phyloP scores from a whole-genome alignment of 1,284 basidiomycete genomes.

The Austroboletus olivaceoglutinosus region DNA sequence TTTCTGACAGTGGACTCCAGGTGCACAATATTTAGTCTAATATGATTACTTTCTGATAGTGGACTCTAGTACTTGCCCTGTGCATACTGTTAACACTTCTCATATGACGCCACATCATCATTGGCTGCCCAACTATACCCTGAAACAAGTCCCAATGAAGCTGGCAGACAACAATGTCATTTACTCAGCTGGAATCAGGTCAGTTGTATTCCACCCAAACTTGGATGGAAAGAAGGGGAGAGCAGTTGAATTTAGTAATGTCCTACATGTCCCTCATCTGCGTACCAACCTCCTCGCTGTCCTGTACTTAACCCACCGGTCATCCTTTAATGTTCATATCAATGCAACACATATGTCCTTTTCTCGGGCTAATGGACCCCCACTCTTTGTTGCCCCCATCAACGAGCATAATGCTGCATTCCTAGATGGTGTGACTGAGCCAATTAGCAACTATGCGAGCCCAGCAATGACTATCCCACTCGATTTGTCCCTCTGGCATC shows the following conservation, averaged over 20 bases:
- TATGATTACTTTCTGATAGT: too few relatives aligned
- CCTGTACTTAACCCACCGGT: not conserved
- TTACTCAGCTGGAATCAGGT: too few relatives aligned
- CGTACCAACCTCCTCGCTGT: not conserved
- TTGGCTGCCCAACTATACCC: slow-evolving; percentile 33
- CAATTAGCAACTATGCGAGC: not conserved
- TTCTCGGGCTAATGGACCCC: too few relatives aligned
- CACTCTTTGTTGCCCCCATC: not conserved
- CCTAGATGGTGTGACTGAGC: not conserved
- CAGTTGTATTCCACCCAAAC: too few relatives aligned
- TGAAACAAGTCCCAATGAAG: slow-evolving; percentile 2
- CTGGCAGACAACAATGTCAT: not conserved
- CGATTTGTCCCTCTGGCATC: not conserved
- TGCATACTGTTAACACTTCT: too few relatives aligned
- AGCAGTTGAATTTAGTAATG: too few relatives aligned
- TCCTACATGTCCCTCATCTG: too few relatives aligned
- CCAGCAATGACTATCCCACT: not conserved
- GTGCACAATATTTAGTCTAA: too few relatives aligned
- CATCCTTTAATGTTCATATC: not conserved
- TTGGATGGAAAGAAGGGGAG: too few relatives aligned
- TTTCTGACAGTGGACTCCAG: too few relatives aligned
- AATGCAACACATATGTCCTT: too few relatives aligned
- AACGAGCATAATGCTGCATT: not conserved
- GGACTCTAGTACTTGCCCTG: too few relatives aligned
- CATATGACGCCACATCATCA: slow-evolving; percentile 37